These are phyloP conservation scores for Aspergillus bombycis DNA, from an alignment of 2,329 filamentous ascomycete species.

Conservation along the genomic window DNA sequence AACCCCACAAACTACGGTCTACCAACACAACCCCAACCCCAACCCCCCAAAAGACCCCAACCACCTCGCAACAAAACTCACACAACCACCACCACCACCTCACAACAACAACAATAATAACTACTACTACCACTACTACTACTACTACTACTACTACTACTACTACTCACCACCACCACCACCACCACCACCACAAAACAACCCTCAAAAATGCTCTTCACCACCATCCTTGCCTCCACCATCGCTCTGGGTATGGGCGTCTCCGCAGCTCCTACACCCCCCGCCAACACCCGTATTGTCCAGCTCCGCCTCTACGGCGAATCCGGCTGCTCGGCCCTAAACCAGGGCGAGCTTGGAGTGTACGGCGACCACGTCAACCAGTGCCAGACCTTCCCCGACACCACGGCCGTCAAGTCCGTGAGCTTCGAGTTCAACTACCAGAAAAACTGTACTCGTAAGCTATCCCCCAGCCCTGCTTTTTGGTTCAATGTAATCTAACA, in stretches of 20 bases:
- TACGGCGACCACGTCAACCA: conserved; percentile 19
- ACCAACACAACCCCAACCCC: background rate
- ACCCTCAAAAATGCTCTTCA: conserved; percentile 1
- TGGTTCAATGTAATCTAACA: background rate
- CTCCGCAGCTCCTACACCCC: conserved; percentile 12
- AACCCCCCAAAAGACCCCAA: background rate
- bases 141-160: background rate
- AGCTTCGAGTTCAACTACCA: conserved; percentile 15
- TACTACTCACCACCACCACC: background rate
- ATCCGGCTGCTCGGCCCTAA: conserved; percentile 16
- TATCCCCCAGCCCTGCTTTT: background rate
- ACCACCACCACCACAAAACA: background rate
- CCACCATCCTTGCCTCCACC: conserved; percentile 11
- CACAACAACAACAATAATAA: no score
- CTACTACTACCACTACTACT: background rate
- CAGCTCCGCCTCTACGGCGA: conserved; percentile 24
- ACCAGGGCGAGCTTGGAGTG: conserved; percentile 23
- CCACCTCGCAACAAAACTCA: no score
- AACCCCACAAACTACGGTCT: background rate
- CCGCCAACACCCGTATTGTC: conserved; percentile 15
- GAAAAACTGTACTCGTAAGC: conserved; percentile 8
- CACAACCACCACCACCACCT: no score
- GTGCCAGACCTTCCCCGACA: conserved; percentile 15
- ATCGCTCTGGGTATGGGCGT: conserved; percentile 11
- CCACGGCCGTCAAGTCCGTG: conserved; percentile 13